Evolutionary conservation across 2,329 filamentous ascomycete species (phyloP).

Genomic region (Nigrograna mackinnonii): DNA sequence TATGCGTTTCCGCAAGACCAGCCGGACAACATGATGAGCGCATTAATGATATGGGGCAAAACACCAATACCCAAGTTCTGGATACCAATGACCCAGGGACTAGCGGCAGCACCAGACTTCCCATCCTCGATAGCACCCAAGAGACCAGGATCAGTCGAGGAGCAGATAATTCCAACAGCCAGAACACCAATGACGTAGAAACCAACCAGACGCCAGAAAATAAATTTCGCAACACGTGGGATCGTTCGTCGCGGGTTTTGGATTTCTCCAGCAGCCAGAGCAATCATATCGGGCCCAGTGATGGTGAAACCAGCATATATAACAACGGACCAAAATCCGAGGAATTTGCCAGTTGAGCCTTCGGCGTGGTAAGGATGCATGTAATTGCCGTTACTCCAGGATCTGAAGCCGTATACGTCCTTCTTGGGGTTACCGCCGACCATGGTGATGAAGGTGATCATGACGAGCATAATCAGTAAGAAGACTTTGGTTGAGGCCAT

Average conservation of each 20-base stretch:
- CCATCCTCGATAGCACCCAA: neutral
- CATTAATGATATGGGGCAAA: slow-evolving; percentile 29
- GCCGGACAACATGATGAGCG: slow-evolving; percentile 24
- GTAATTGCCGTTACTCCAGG: slow-evolving; percentile 33
- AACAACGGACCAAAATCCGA: neutral
- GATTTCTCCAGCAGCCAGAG: neutral
- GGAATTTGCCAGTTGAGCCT: neutral
- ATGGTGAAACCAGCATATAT: neutral
- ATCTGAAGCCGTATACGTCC: slow-evolving; percentile 36
- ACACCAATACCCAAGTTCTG: slow-evolving; percentile 47
- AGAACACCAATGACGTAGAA: neutral
- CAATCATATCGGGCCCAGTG: neutral
- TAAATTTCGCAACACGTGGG: neutral
- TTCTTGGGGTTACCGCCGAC: slow-evolving; percentile 73
- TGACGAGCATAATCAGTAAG: slow-evolving; percentile 39
- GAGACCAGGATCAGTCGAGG: neutral
- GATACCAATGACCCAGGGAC: slow-evolving; percentile 59
- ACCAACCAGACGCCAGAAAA: neutral
- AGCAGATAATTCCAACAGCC: neutral
- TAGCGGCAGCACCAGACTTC: slow-evolving; percentile 40
- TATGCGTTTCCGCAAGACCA: slow-evolving; percentile 30
- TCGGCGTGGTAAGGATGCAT: slow-evolving; percentile 35
- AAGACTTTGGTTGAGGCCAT: slow-evolving; percentile 60
- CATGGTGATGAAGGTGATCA: slow-evolving; percentile 73
- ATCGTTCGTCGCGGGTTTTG: neutral